Conservation (phyloP, 2,329 filamentous ascomycete species). For the Neonectria hederae region DNA sequence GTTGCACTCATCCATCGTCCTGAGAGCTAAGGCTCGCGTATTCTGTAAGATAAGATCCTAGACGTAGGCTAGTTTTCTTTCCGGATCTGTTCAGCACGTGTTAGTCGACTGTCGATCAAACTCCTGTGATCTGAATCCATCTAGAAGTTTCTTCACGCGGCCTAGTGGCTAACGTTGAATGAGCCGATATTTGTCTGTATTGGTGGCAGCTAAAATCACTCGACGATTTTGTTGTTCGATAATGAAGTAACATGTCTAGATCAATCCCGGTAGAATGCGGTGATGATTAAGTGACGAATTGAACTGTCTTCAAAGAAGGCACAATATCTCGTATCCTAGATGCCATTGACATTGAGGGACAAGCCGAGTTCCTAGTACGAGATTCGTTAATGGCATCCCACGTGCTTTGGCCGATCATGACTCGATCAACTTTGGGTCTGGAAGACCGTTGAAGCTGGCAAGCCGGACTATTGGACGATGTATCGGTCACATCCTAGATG, state of each 20-base stretch:
- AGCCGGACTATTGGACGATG: neutral
- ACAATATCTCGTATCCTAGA: neutral
- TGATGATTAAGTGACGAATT: neutral
- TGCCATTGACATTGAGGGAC: neutral
- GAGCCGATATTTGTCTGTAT: conserved; percentile 12
- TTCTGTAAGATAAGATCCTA: neutral
- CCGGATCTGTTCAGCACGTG: conserved; percentile 11
- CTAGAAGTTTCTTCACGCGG: neutral
- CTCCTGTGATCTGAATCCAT: neutral
- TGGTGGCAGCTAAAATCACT: conserved; percentile 11
- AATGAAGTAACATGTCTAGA: neutral
- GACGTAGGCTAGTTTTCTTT: neutral
- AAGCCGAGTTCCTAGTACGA: neutral
- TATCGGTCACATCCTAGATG: neutral
- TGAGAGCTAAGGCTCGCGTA: neutral
- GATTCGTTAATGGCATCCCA: neutral
- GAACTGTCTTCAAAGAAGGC: neutral
- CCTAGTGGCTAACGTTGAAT: neutral
- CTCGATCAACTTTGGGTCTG: neutral
- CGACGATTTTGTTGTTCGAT: neutral
- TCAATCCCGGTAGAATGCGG: neutral
- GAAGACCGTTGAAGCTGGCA: neutral
- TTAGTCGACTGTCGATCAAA: neutral
- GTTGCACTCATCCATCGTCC: neutral
- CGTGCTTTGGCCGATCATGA: neutral